phyloP scores from a whole-genome alignment of 441 rosid genomes.

The Iberis amara region DNA sequence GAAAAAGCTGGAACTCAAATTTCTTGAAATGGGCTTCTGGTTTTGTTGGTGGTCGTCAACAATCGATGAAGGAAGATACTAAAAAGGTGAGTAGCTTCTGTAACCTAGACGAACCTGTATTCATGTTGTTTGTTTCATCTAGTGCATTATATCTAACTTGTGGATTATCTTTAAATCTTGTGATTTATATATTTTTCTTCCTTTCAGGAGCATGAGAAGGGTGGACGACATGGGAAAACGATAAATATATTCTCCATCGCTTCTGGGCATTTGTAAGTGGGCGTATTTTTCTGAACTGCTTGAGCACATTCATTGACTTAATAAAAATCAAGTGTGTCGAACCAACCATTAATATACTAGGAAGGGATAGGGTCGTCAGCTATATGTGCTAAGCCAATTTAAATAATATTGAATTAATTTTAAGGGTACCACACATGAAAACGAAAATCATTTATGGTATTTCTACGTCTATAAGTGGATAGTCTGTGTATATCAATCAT shows the following conservation, averaged over 20 bases:
- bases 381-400: constrained; percentile 7
- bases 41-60: constrained; percentile 66
- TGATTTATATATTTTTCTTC: constrained; percentile 23
- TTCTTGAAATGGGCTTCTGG: constrained; percentile 91
- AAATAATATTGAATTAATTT: constrained; percentile 6
- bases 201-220: constrained; percentile 57
- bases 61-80: constrained; percentile 45
- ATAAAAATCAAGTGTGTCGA: constrained; percentile 6
- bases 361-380: background rate
- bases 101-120: constrained; percentile 8
- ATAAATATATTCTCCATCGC: constrained; percentile 94
- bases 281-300: constrained; percentile 15
- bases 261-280: constrained; percentile 96
- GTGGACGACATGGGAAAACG: constrained; percentile 72
- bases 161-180: constrained; percentile 10
- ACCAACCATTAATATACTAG: constrained; percentile 17
- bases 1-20: constrained; percentile 90
- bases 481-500: constrained; percentile 7
- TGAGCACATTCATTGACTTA: constrained; percentile 17
- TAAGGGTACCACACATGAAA: constrained; percentile 15
- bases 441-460: constrained; percentile 5
- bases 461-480: constrained; percentile 10
- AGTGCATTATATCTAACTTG: constrained; percentile 17
- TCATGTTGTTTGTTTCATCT: constrained; percentile 18
- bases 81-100: constrained; percentile 27